A percentile compares a stretch with the other conserved stretches of the same genome.
Conservation (phyloP, 257 asterid genomes). For the Thymus mandschuricus region DNA sequence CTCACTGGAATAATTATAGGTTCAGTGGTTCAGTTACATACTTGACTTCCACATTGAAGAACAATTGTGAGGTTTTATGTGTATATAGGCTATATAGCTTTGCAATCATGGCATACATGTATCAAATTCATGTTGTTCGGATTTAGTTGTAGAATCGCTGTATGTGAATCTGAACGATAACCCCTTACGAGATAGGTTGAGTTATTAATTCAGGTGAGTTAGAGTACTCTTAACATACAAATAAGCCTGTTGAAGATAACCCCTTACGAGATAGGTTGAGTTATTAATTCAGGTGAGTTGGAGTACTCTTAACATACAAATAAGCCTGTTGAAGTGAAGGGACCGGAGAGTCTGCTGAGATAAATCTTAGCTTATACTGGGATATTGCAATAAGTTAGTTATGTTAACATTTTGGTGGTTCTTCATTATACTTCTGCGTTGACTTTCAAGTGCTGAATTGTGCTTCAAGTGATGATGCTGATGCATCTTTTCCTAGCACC, state of each 20-base stretch:
- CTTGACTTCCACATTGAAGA: not conserved
- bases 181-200: not conserved
- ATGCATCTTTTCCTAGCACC: not conserved
- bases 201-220: not conserved
- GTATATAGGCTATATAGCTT: slow-evolving; percentile 3
- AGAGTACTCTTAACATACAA: not conserved
- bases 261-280: not conserved
- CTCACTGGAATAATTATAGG: not conserved
- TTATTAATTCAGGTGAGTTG: slow-evolving; percentile 2
- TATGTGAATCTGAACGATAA: not conserved
- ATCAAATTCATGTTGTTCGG: not conserved
- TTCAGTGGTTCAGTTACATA: not conserved
- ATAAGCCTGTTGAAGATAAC: no score
- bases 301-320: not conserved
- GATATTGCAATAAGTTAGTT: slow-evolving; percentile 8
- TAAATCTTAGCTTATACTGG: not conserved
- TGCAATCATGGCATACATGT: not conserved
- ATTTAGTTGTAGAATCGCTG: not conserved
- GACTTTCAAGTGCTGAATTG: slow-evolving; percentile 10
- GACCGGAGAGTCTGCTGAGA: not conserved
- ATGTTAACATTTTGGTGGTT: not conserved
- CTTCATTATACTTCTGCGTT: slow-evolving; percentile 8
- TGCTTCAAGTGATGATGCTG: slow-evolving; percentile 4
- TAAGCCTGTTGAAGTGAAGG: slow-evolving; percentile 2
- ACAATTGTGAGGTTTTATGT: no score